Base-by-base conservation (phyloP, 2,329 filamentous ascomycete species). In the Penicillium palitans region DNA sequence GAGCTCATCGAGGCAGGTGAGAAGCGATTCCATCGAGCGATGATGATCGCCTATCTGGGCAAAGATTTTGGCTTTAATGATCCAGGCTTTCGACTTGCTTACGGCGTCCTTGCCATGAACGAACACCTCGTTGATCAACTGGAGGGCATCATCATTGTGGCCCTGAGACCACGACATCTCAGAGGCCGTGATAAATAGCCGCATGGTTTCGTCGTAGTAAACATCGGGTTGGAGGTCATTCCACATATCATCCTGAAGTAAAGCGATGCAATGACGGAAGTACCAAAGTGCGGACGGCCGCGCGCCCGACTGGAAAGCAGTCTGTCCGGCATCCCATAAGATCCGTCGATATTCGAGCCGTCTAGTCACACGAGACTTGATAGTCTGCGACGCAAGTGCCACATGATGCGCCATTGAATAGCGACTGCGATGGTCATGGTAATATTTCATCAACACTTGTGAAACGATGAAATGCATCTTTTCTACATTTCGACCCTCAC, bases 401-500 rank as follows among this genome's bases (percentile, higher is more conserved):
- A 96, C 88, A 72, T 97, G 93, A 6, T 87, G 84, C 24, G 91
- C 90, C 59, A 89, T 88, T 59, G 85, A 87, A 68, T 96, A 92
- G 13, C 87, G 82, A 27, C 83, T 82, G 50, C 82, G 82, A 1
- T 84, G 80, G 59, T 91, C 87, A 25, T 83, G 77, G 24, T 78
- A 85, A 66, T 92, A 88, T 65, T 90, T 89, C 72, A 93, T 85
- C 64, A 97, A 84, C 0, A 88, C 89, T 69, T 91, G 88, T 0
- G 90, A 89, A 67, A 97, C 91, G 46, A 92, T 86, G 67, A 93
- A 97, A 74, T 97, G 92, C 93, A 97, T 97, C 66, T 90, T 89
- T 21, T 84, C 80, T 24, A 84, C 78, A 55, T 89, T 86, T 50
- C 77, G 79, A 68, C 85, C 87, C 70, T 93, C 87, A 61, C 84